Evolutionary conservation across 176 grass and related monocot genomes (phyloP), one percentile per base, ranked within the genome.

Genomic region (Oryza punctata): DNA sequence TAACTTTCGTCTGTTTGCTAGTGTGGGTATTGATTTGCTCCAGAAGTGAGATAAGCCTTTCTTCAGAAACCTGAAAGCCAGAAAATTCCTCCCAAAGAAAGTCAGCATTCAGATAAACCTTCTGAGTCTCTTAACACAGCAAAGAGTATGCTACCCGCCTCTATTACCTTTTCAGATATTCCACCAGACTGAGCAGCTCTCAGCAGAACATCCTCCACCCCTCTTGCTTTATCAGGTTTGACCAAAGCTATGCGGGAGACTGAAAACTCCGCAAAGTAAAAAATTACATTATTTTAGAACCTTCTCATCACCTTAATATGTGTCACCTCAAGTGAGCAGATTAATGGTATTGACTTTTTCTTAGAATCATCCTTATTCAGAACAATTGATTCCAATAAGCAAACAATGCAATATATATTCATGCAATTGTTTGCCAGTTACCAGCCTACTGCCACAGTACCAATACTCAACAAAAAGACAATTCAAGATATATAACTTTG

Each of bases 211-310:
- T 99, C 97, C 80, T 99, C 97, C 80, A 99, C 97, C 1, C 91
- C 89, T 91, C 93, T 99, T 49, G 97, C 93, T 85, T 96, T 99
- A 29, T 99, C 97, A 92, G 97, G 93, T 69, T 96, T 99, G 73
- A 99, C 97, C 77, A 79, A 67, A 79, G 77, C 77, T 47, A 79
- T 79, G 41, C 77, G 77, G 77, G 77, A 79, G 63, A 79, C 77
- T 79, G 77, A 27, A 10, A 67, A 65, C 45, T 67, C 46, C 29
- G 67, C 25, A 79, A 16, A 47, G 25, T 79, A n/a, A 27, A 78
- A 26, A 79, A 10, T 24, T 47, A 27, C 45, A 66, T 79, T 23
- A 30, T 61, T 61, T 10, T 61, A 79, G 46, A 32, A 32, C 18
- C 65, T 64, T 65, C 29, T 63, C 32, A 4, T 63, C 32, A 4